Conservation (phyloP, 345 rosid species). For the Garcia nutans region DNA sequence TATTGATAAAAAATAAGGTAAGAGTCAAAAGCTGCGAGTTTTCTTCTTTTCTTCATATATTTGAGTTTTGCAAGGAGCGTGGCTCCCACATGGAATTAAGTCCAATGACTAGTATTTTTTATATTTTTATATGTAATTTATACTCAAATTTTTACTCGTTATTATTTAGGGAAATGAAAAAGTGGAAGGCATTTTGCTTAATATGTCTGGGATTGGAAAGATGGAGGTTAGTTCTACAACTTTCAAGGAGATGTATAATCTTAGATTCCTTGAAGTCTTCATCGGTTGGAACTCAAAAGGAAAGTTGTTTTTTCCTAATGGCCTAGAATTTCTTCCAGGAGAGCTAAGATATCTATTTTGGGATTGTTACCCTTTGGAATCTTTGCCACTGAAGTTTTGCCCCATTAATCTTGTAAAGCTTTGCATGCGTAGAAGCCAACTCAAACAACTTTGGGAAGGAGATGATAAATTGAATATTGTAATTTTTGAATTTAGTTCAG, state of each 20-base stretch:
- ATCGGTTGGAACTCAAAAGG: too few species aligned
- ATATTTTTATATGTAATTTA: too few species aligned
- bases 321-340: conserved; percentile 4
- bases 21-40: too few species aligned
- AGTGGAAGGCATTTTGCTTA: background rate
- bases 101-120: too few species aligned
- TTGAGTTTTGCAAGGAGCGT: too few species aligned
- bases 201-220: background rate
- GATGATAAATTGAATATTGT: too few species aligned
- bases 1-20: background rate
- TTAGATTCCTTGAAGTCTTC: background rate
- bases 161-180: too few species aligned
- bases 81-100: too few species aligned
- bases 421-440: background rate
- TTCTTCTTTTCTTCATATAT: too few species aligned
- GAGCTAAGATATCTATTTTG: conserved; percentile 6
- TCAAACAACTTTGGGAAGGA: conserved; percentile 4
- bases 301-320: background rate
- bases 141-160: background rate
- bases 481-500: too few species aligned
- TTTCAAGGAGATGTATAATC: background rate
- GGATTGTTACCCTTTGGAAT: conserved; percentile 1
- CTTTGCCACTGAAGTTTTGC: background rate
- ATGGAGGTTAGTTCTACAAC: background rate
- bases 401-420: conserved; percentile 10